Base-by-base conservation (phyloP, 805 yeast genomes). In the Clavispora phyllophila region DNA sequence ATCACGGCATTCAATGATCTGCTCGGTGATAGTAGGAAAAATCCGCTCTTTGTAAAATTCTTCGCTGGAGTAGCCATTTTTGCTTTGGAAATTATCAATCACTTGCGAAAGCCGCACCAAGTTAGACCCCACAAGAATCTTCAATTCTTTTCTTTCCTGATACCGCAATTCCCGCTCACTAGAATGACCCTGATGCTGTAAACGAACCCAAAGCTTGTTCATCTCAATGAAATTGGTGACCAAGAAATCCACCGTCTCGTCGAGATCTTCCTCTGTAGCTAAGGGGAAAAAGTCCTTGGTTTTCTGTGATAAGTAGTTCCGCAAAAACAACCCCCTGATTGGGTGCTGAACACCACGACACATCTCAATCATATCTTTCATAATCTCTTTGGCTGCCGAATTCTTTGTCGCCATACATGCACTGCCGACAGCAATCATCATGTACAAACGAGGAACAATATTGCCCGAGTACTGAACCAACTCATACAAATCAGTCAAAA, bases 361-460 rank as follows among this genome's bases (percentile, higher is more conserved):
- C 99, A 93, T 93, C 62, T 93, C 99, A 55, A 91, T 83, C 95
- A 93, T 84, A 60, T 93, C 99, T 61, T 85, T 87, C 80, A 91
- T 77, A 40, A 93, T 84, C 50, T 89, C 98, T 55, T 78, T 78
- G 27, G 79, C 75, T 0, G 97, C 96, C 0, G 95, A 82, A 42
- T 81, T 87, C 1, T 82, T 76, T 9, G 82, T 73, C 7, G 84
- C 69, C 83, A 91, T 81, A 66, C 85, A 89, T 3, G 87, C 88
- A 0, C 95, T 81, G 8, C 99, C 99, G 13, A 93, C 91, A 2
- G 95, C 91, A 34, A 93, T 84, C 97, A 93, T 88, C 65, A 93
- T 72, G 60, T 93, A 93, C 43, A 93, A 68, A 44, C 99, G 75
- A 2, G 99, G 99, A 13, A 93, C 74, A 20, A 93, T 86, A 59